Base-by-base conservation (phyloP, 1,284 basidiomycete genomes). In the Pseudozyma tsukubaensis region DNA sequence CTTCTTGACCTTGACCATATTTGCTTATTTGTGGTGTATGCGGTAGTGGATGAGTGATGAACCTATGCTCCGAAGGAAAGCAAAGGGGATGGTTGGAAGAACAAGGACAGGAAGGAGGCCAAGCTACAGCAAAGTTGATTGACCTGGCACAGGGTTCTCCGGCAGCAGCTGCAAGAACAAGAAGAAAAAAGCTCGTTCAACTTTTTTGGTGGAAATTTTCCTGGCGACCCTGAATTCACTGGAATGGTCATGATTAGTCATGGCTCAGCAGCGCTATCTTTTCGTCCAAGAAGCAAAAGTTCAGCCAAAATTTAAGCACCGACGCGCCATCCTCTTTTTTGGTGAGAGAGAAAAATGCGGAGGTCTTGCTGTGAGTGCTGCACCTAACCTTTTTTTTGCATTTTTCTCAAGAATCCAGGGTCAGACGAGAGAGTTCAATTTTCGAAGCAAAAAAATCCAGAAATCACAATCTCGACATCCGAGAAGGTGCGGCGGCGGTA, bases 1-100 rank as follows among this genome's bases (percentile, higher is more conserved):
- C 69, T 79, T 81, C 62, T 75, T 75, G 59, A 80, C 74, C 48
- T 74, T 76, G 56, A 78, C 76, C 78, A 78, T 80, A 29, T 16
- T 50, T 44, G 21, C 14, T 18, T 48, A 43, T 18, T 13, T 10
- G 14, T 12, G 18, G 48, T 13, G n/a, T 18, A 18, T 34, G 9
- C 29, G 21, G 14, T 32, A 42, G 24, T 16, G 29, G 14, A 34
- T 18, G 10, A 39, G 47, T 39, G 40, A 35, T 11, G 48, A 21
- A 59, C 49, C 49, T 37, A 48, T 52, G 50, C 47, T 50, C 43
- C 13, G 43, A 3, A 16, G 29, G 37, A 24, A 59, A 43, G 40
- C 48, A 51, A 59, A 19, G 14, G 49, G 14, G 35, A 45, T 21
- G 49, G 39, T 11, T 58, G 48, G 43, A 40, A 21, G 35, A 45